phyloP scores from a whole-genome alignment of 2,329 filamentous ascomycete genomes.

The Lasiodiplodia sp. region DNA sequence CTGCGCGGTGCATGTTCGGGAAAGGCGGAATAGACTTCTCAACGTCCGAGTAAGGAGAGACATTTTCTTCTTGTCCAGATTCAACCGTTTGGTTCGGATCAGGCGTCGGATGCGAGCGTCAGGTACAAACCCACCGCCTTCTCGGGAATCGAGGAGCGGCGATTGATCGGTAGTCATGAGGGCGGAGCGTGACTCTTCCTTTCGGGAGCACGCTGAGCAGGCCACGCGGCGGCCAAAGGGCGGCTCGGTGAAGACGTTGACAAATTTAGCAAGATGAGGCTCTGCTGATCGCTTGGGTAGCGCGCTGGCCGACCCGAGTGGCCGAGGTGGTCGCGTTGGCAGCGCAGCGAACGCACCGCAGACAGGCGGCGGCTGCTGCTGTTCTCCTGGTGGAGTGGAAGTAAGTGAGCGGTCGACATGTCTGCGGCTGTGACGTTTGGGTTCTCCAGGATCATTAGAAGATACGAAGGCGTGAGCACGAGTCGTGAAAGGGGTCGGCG shows the following conservation, averaged over 20 bases:
- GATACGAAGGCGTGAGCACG: slow-evolving; percentile 14
- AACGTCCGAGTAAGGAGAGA: slow-evolving; percentile 9
- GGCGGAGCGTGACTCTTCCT: neutral
- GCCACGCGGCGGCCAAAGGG: neutral
- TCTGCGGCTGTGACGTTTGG: neutral
- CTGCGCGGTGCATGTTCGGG: neutral
- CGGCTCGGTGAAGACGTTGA: neutral
- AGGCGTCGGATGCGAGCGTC: neutral
- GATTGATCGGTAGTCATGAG: slow-evolving; percentile 10
- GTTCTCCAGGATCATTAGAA: slow-evolving; percentile 6
- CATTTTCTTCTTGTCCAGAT: neutral
- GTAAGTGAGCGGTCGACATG: neutral
- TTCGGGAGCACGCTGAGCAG: neutral
- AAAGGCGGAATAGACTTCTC: neutral
- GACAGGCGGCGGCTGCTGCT: neutral
- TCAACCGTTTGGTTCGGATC: slow-evolving; percentile 7
- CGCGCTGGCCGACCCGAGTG: neutral
- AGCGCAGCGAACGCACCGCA: no score
- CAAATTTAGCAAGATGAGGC: slow-evolving; percentile 7
- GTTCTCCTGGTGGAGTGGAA: neutral
- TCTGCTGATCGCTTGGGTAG: neutral
- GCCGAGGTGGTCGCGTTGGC: neutral
- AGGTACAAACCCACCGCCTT: neutral
- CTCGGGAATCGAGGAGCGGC: neutral
- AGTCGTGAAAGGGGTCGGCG: slow-evolving; percentile 12